Evolutionary conservation across 805 yeast genomes (phyloP), one percentile per base, ranked within the genome.

Genomic region (Priceomyces melissophilus): DNA sequence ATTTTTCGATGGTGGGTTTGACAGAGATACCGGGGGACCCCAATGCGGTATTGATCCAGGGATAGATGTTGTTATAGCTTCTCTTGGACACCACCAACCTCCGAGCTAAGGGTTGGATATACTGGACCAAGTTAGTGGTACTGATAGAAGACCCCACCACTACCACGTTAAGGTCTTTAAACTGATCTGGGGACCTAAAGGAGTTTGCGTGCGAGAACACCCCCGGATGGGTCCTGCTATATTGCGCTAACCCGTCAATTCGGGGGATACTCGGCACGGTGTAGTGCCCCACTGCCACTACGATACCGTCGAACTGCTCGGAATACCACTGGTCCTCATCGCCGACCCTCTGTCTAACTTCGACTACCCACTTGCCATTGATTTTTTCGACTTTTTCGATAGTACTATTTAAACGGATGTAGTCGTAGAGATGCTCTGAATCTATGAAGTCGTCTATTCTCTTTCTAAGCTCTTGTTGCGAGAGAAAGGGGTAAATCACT

Each of bases 241-340:
- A 81, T 40, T 70, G 72, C 10, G 62, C 56, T 17, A 84, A 53
- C 0, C 89, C 89, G 2, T 60, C 55, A 33, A 74, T 68, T 14
- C 69, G 61, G 1, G 93, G 91, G 37, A 78, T 59, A 47, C 54
- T 69, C 1, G 93, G 91, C 20, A 73, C 65, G 35, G 81, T 76
- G 55, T 74, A 82, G 44, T 79, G 79, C 1, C 93, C 93, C 6
- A 76, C 64, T 5, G 87, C 84, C 8, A 82, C 57, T 2, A 79
- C 76, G 5, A 84, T 76, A 7, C 79, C 84, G 54, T 84, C 90
- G 47, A 71, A 79, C 27, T 54, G 55, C 39, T 75, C 75, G 17
- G 49, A 55, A 45, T 75, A 74, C 79, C 79, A 75, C 26, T 48
- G 45, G 45, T 43, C 71, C 8, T 32, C 32, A 10, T 39, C 44